Conservation (phyloP, 495 filamentous ascomycete species). For the Paragyromitra xinjiangensis region DNA sequence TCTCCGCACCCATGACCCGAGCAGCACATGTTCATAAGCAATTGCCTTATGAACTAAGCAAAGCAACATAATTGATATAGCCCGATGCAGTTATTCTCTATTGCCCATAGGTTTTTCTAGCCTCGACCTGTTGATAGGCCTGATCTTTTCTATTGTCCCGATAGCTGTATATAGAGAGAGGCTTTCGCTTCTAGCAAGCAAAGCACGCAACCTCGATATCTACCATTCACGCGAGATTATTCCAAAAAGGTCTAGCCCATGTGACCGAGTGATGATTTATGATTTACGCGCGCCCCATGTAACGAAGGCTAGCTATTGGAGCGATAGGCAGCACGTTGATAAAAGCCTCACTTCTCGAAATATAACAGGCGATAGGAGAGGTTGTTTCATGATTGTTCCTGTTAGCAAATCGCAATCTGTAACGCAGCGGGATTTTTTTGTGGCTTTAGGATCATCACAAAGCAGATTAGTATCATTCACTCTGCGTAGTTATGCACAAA, state of each 20-base stretch:
- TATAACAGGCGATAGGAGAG: neutral
- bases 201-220: neutral
- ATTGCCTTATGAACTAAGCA: too few species aligned
- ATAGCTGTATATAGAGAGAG: too few species aligned
- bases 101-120: too few species aligned
- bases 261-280: conserved; percentile 8
- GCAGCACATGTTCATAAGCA: too few species aligned
- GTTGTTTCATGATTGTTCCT: neutral
- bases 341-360: neutral
- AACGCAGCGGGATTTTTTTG: neutral
- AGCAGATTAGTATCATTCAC: neutral
- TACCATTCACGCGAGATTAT: neutral
- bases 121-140: too few species aligned
- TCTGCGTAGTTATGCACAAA: neutral
- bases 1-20: too few species aligned
- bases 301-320: neutral
- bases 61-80: too few species aligned
- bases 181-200: too few species aligned
- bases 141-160: too few species aligned
- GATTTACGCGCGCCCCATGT: neutral
- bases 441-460: neutral
- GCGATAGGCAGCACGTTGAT: neutral
- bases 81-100: too few species aligned
- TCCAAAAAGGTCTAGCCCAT: neutral
- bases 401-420: neutral